Conservation (phyloP, 1,284 basidiomycete genomes). For the Anthracocystis setariae region DNA sequence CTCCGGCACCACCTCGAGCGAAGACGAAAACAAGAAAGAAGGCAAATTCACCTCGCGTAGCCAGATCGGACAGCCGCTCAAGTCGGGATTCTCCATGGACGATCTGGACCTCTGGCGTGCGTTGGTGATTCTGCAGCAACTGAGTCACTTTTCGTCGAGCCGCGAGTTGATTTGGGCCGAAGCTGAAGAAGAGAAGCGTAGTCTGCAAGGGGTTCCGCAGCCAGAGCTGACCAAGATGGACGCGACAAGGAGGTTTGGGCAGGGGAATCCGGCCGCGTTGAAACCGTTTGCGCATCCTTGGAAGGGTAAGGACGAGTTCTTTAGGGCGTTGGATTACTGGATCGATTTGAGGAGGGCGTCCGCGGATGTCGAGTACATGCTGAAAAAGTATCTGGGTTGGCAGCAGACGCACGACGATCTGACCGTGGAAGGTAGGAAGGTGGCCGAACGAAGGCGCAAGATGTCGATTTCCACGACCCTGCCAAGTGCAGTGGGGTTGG, state of each 20-base stretch:
- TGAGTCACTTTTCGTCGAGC: constrained; percentile 21
- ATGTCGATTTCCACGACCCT: constrained; percentile 25
- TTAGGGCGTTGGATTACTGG: constrained; percentile 41
- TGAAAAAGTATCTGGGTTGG: constrained; percentile 49
- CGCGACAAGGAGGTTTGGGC: constrained; percentile 19
- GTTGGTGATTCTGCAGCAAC: constrained; percentile 24
- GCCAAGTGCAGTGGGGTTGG: constrained; percentile 18
- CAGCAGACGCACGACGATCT: constrained; percentile 44
- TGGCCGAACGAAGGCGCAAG: constrained; percentile 45
- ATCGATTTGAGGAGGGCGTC: constrained; percentile 19
- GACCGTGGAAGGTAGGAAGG: constrained; percentile 51
- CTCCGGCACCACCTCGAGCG: constrained; percentile 22
- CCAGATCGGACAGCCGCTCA: constrained; percentile 52
- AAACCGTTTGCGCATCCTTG: constrained; percentile 50
- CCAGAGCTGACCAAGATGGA: constrained; percentile 19
- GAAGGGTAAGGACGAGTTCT: constrained; percentile 42
- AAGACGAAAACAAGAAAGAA: constrained; percentile 32
- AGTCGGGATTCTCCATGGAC: constrained; percentile 37
- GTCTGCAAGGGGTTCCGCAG: constrained; percentile 18
- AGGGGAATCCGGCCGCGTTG: constrained; percentile 32
- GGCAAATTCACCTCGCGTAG: constrained; percentile 43
- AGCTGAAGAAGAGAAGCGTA: constrained; percentile 51
- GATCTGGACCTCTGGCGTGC: constrained; percentile 38
- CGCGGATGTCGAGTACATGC: constrained; percentile 35
- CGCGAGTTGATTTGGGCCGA: constrained; percentile 58